Evolutionary conservation across 495 filamentous ascomycete species (phyloP).

Genomic region (Neurospora sp.): DNA sequence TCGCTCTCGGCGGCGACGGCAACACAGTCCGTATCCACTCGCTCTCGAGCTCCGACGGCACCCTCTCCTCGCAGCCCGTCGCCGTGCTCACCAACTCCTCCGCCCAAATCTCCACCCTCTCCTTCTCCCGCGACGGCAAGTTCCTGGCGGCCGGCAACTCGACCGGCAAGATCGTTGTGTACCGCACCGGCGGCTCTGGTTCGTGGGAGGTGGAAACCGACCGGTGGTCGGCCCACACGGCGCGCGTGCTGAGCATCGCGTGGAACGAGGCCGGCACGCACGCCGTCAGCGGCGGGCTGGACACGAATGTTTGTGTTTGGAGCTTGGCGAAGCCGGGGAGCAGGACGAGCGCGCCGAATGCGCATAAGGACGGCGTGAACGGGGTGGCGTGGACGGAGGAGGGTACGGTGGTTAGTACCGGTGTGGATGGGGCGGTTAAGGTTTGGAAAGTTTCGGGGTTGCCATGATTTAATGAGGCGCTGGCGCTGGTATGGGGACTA

Average conservation of each 20-base stretch:
- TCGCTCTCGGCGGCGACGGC: slow-evolving; percentile 71
- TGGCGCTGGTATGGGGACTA: neutral
- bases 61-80: slow-evolving; percentile 26
- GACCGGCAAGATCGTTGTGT: slow-evolving; percentile 77
- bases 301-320: slow-evolving; percentile 90
- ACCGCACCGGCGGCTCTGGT: slow-evolving; percentile 37
- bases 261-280: slow-evolving; percentile 72
- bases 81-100: slow-evolving; percentile 42
- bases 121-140: slow-evolving; percentile 67
- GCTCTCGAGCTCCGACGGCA: slow-evolving; percentile 34
- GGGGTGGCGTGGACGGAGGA: slow-evolving; percentile 73
- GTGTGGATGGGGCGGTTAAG: slow-evolving; percentile 85
- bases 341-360: slow-evolving; percentile 67
- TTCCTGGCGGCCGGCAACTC: slow-evolving; percentile 72
- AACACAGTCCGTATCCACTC: slow-evolving; percentile 63
- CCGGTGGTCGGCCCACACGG: slow-evolving; percentile 89
- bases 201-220: slow-evolving; percentile 53
- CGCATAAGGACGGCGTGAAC: slow-evolving; percentile 91
- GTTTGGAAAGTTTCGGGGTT: slow-evolving; percentile 69
- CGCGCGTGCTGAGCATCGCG: slow-evolving; percentile 67
- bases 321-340: slow-evolving; percentile 74
- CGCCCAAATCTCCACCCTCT: slow-evolving; percentile 52
- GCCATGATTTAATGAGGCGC: slow-evolving; percentile 23
- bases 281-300: slow-evolving; percentile 74
- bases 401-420: slow-evolving; percentile 65